These are phyloP conservation scores for Microbotryum violaceum DNA, from an alignment of 1,284 basidiomycete genomes.

Conservation along the genomic window DNA sequence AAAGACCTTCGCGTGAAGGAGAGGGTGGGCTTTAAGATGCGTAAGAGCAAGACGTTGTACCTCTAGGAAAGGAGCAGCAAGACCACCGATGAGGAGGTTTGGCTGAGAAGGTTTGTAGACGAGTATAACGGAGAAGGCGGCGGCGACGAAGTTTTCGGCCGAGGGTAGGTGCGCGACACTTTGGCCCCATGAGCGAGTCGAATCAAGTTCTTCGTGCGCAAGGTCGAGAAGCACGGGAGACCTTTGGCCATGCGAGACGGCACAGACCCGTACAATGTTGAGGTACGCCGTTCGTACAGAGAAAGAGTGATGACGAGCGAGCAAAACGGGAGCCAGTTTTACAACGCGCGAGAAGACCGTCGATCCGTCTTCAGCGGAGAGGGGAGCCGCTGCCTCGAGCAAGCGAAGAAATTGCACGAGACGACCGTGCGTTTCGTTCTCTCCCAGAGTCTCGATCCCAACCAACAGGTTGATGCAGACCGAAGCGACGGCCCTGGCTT, in stretches of 20 bases:
- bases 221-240: background rate
- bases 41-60: slow-evolving; percentile 13
- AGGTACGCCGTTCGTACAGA: slow-evolving; percentile 17
- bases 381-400: slow-evolving; percentile 6
- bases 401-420: slow-evolving; percentile 16
- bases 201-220: slow-evolving; percentile 3
- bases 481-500: slow-evolving; percentile 9
- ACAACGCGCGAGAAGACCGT: slow-evolving; percentile 1
- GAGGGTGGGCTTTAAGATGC: background rate
- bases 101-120: background rate
- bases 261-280: slow-evolving; percentile 14
- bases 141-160: slow-evolving; percentile 22
- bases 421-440: slow-evolving; percentile 29
- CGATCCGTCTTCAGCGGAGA: background rate
- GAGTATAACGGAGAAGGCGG: slow-evolving; percentile 13
- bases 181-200: background rate
- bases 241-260: background rate
- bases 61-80: slow-evolving; percentile 16
- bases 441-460: background rate
- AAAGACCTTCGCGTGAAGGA: background rate
- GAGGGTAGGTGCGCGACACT: slow-evolving; percentile 16
- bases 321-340: background rate
- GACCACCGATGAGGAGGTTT: slow-evolving; percentile 1
- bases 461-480: background rate
- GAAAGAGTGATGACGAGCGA: slow-evolving; percentile 9